Conservation (phyloP, 176 grass and related monocot genomes). For the Aegilops umbellulata region DNA sequence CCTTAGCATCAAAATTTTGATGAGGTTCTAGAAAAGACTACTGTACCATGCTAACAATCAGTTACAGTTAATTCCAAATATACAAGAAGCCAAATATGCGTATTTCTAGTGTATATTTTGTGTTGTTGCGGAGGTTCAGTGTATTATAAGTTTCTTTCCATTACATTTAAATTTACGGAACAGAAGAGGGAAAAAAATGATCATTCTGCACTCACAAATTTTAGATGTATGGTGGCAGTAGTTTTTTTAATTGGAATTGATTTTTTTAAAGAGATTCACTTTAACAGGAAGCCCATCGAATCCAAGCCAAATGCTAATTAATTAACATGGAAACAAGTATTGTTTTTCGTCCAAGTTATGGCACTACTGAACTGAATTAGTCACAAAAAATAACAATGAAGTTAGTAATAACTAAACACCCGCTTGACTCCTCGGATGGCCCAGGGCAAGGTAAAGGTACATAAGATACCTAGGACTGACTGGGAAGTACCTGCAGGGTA, state of each 20-base stretch:
- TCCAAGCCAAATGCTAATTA: not conserved
- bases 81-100: not conserved
- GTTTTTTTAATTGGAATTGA: not conserved
- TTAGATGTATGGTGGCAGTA: not conserved
- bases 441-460: not conserved
- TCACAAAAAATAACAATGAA: not conserved
- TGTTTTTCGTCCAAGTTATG: not conserved
- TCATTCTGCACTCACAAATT: not conserved
- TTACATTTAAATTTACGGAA: not conserved
- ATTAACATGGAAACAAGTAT: not conserved
- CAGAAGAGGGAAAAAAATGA: not conserved
- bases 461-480: slow-evolving; percentile 31
- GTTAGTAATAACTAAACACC: not conserved
- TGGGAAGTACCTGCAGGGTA: slow-evolving; percentile 20
- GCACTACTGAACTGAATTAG: not conserved
- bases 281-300: not conserved
- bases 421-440: not conserved
- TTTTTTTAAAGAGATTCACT: not conserved
- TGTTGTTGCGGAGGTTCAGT: no score
- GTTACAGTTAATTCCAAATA: not conserved
- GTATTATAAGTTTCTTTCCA: not conserved
- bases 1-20: not conserved
- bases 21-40: not conserved
- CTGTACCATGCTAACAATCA: not conserved
- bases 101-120: not conserved